These are phyloP conservation scores for Grosmannia serpens DNA, from an alignment of 2,329 filamentous ascomycete genomes.

Conservation along the genomic window DNA sequence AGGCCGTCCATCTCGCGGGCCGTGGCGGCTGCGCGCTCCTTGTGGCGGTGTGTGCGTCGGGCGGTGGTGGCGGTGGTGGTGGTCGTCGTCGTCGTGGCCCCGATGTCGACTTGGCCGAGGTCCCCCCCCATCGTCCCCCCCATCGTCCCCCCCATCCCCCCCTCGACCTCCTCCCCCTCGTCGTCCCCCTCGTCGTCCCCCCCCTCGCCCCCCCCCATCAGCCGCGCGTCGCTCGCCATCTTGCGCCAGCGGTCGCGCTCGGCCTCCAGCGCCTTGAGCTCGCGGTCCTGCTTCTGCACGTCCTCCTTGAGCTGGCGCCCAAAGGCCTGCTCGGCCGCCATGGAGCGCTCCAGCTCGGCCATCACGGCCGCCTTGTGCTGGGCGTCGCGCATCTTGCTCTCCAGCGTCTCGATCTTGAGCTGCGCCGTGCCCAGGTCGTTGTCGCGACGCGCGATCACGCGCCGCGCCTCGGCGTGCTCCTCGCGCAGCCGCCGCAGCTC, in stretches of 20 bases:
- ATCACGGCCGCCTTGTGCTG: constrained; percentile 64
- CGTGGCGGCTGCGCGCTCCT: constrained; percentile 57
- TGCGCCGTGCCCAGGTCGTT: constrained; percentile 74
- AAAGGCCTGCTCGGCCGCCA: constrained; percentile 40
- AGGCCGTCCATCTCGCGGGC: constrained; percentile 63
- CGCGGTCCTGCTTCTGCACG: constrained; percentile 55
- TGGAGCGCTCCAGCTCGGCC: constrained; percentile 48
- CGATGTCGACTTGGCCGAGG: too few species aligned
- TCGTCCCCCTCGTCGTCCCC: constrained; percentile 28
- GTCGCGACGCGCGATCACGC: constrained; percentile 60
- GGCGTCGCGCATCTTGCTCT: constrained; percentile 76
- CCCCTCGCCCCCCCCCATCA: constrained; percentile 33
- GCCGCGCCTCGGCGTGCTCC: constrained; percentile 66
- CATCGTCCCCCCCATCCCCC: constrained; percentile 6
- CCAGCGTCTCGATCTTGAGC: constrained; percentile 89
- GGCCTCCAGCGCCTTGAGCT: constrained; percentile 51
- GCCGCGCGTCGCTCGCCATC: constrained; percentile 50
- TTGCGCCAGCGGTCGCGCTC: constrained; percentile 63
- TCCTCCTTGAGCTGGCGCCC: constrained; percentile 47
- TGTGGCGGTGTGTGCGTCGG: background rate
- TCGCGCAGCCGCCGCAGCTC: constrained; percentile 72
- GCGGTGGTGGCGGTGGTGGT: background rate
- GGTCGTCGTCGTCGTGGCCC: background rate
- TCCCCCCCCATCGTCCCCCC: background rate
- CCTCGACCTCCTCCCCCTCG: background rate